Evolutionary conservation across 2,329 filamentous ascomycete species (phyloP).

Genomic region (Purpureocillium takamizusanense): DNA sequence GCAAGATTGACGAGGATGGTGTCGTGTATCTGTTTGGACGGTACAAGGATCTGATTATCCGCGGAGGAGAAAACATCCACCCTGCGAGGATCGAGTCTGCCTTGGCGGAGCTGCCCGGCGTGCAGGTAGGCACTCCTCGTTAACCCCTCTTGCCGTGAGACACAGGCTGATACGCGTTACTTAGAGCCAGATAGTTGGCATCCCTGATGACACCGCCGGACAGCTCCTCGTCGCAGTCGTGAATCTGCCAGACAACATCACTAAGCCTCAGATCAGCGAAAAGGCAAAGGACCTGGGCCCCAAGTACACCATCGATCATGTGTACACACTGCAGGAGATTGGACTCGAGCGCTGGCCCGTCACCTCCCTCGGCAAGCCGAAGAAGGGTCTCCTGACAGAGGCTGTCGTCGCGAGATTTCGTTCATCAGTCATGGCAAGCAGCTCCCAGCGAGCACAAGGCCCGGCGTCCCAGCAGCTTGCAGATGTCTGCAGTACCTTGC

Average conservation of each 20-base stretch:
- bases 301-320: conserved; percentile 27
- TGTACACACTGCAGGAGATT: conserved; percentile 32
- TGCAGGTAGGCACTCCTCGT: conserved; percentile 16
- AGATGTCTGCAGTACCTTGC: too few relatives aligned
- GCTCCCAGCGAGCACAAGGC: too few relatives aligned
- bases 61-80: conserved; percentile 35
- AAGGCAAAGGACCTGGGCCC: conserved; percentile 22
- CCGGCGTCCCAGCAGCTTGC: too few relatives aligned
- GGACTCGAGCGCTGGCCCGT: conserved; percentile 26
- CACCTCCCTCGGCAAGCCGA: conserved; percentile 35
- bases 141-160: too few relatives aligned
- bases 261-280: conserved; percentile 21
- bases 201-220: conserved; percentile 33
- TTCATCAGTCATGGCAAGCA: too few relatives aligned
- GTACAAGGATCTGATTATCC: conserved; percentile 36
- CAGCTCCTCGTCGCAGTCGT: conserved; percentile 38
- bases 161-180: background rate
- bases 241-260: conserved; percentile 16
- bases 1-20: conserved; percentile 25
- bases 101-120: conserved; percentile 23
- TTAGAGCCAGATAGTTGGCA: conserved; percentile 31
- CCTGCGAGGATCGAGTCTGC: conserved; percentile 25
- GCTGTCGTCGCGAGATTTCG: conserved; percentile 12
- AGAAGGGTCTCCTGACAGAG: conserved; percentile 26
- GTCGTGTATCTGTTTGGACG: conserved; percentile 29